A percentile compares a stretch with the other conserved stretches of the same genome.
These are phyloP conservation scores for Penicillium canariense DNA, from an alignment of 495 filamentous ascomycete genomes.

Conservation along the genomic window DNA sequence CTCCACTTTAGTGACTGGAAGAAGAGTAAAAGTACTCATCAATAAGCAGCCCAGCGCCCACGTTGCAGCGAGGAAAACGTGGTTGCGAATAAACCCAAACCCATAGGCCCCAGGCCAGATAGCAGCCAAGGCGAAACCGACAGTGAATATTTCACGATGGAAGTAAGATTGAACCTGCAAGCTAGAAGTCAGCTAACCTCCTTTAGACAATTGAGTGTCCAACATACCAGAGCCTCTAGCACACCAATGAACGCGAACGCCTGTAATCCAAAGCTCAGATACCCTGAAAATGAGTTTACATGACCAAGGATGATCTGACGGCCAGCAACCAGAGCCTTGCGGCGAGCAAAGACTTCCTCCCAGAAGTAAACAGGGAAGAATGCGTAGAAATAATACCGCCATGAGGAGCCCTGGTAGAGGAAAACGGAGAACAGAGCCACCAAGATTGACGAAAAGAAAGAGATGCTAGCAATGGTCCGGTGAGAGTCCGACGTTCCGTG, in stretches of 20 bases:
- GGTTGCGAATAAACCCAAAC: constrained; percentile 61
- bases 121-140: constrained; percentile 70
- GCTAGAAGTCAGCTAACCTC: constrained; percentile 10
- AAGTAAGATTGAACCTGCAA: constrained; percentile 79
- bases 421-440: constrained; percentile 76
- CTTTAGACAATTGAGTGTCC: neutral
- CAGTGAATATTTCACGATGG: constrained; percentile 79
- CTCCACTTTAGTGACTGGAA: constrained; percentile 85
- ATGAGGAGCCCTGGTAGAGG: constrained; percentile 71
- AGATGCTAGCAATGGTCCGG: constrained; percentile 56
- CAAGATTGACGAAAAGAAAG: constrained; percentile 74
- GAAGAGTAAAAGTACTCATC: constrained; percentile 89
- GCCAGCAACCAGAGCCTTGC: constrained; percentile 66
- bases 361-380: constrained; percentile 93
- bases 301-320: constrained; percentile 66
- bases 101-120: constrained; percentile 82
- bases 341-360: constrained; percentile 88
- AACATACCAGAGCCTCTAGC: constrained; percentile 77
- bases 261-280: constrained; percentile 57
- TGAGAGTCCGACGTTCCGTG: constrained; percentile 66
- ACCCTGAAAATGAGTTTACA: constrained; percentile 54
- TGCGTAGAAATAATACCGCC: constrained; percentile 88
- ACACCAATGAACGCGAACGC: constrained; percentile 64
- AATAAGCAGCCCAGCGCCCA: constrained; percentile 75
- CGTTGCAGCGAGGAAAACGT: constrained; percentile 59